These are phyloP conservation scores for Cladophialophora immunda DNA, from an alignment of 2,329 filamentous ascomycete species.

Conservation along the genomic window DNA sequence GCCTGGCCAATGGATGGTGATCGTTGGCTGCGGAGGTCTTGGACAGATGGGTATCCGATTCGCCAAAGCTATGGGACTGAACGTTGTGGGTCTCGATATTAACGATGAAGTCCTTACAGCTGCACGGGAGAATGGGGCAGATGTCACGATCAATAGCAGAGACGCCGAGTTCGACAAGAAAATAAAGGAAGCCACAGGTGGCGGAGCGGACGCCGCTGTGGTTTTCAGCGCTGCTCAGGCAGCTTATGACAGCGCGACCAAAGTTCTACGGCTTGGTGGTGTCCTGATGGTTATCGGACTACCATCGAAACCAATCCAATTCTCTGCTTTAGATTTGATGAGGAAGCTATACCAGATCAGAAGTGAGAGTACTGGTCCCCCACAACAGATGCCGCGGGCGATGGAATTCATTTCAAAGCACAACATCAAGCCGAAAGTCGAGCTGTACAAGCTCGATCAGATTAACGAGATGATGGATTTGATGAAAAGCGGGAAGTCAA, in stretches of 20 bases:
- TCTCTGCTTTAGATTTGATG: conserved; percentile 20
- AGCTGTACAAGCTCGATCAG: conserved; percentile 27
- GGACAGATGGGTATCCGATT: conserved; percentile 44
- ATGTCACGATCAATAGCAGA: conserved; percentile 34
- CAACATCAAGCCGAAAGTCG: conserved; percentile 22
- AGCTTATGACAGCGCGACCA: conserved; percentile 28
- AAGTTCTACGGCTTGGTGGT: conserved; percentile 25
- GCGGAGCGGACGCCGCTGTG: conserved; percentile 23
- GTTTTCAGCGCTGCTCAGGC: conserved; percentile 30
- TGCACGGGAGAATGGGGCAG: conserved; percentile 52
- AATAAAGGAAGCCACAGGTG: conserved; percentile 14
- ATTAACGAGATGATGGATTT: conserved; percentile 30
- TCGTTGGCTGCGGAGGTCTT: conserved; percentile 40
- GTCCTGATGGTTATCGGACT: conserved; percentile 12
- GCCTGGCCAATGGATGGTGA: conserved; percentile 38
- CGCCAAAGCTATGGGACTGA: conserved; percentile 39
- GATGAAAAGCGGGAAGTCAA: conserved; percentile 29
- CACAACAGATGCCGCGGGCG: conserved; percentile 19
- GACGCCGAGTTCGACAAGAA: conserved; percentile 11
- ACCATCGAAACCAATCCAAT: conserved; percentile 18
- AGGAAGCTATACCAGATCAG: conserved; percentile 20
- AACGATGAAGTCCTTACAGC: conserved; percentile 54
- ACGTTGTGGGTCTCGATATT: conserved; percentile 26
- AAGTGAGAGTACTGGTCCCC: conserved; percentile 23
- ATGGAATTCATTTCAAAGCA: conserved; percentile 27